Evolutionary conservation across 2,329 filamentous ascomycete species (phyloP).

Genomic region (Xylariaceae sp.): DNA sequence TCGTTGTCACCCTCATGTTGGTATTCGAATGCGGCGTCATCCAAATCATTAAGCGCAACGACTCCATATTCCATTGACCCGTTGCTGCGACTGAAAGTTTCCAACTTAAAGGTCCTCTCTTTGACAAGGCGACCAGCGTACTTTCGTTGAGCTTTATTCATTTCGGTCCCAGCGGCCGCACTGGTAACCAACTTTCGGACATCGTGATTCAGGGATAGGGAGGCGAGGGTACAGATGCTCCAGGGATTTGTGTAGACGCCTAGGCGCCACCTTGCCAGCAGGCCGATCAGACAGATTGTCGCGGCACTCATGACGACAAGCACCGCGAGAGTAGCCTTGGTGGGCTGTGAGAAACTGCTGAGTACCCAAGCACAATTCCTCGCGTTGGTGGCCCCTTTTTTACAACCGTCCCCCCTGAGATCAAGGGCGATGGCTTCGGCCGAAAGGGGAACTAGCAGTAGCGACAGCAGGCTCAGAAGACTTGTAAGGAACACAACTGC

Average conservation of each 20-base stretch:
- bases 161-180: too few relatives aligned
- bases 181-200: constrained; percentile 17
- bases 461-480: constrained; percentile 36
- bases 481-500: constrained; percentile 39
- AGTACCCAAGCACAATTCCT: constrained; percentile 43
- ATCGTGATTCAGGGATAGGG: constrained; percentile 28
- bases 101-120: constrained; percentile 16
- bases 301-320: constrained; percentile 39
- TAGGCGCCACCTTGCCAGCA: constrained; percentile 40
- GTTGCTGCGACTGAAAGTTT: background rate
- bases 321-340: constrained; percentile 37
- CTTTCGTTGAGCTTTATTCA: background rate
- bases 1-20: background rate
- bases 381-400: constrained; percentile 27
- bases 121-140: background rate
- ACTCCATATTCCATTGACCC: constrained; percentile 15
- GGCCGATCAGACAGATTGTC: constrained; percentile 32
- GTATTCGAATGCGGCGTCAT: background rate
- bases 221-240: constrained; percentile 44
- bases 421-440: constrained; percentile 42
- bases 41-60: constrained; percentile 7
- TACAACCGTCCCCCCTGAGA: constrained; percentile 38
- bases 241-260: constrained; percentile 46
- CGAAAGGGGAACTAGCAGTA: constrained; percentile 41
- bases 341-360: constrained; percentile 36